phyloP scores from a whole-genome alignment of 1,284 basidiomycete genomes.

The Pyrrhoderma noxium region DNA sequence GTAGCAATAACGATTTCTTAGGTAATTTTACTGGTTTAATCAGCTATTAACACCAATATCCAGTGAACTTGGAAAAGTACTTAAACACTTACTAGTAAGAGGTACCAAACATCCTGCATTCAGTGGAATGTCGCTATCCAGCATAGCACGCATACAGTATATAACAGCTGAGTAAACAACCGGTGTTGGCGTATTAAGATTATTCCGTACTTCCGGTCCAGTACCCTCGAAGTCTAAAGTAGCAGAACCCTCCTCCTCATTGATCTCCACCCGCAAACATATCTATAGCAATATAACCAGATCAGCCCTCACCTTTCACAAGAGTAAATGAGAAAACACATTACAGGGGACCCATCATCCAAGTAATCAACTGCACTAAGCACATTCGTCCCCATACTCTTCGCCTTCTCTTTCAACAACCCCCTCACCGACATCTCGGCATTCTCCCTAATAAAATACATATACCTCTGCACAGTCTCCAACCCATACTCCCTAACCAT shows the following conservation, averaged over 20 bases:
- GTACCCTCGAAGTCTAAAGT: conserved; percentile 89
- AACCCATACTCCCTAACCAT: conserved; percentile 86
- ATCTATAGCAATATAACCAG: conserved; percentile 45
- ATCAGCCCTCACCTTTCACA: conserved; percentile 1
- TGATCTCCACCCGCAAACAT: conserved; percentile 71
- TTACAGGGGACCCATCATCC: conserved; percentile 82
- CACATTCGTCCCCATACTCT: conserved; percentile 55
- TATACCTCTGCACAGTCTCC: conserved; percentile 85
- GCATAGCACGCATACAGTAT: conserved; percentile 92
- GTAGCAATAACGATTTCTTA: conserved; percentile 70
- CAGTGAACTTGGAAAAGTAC: no score
- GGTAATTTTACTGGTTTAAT: conserved; percentile 86
- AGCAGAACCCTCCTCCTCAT: conserved; percentile 72
- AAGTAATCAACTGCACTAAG: conserved; percentile 73
- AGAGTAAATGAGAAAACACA: conserved; percentile 18
- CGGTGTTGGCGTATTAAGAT: conserved; percentile 83
- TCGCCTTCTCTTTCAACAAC: conserved; percentile 73
- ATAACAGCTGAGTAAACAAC: conserved; percentile 93
- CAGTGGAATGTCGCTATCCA: conserved; percentile 87
- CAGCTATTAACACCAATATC: no score
- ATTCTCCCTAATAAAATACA: conserved; percentile 85
- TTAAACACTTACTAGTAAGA: conserved; percentile 48
- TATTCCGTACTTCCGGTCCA: conserved; percentile 83
- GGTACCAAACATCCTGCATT: conserved; percentile 90
- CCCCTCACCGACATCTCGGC: conserved; percentile 86